Evolutionary conservation across 208 protist species (phyloP).

Genomic region (Balamuthia mandrillaris): DNA sequence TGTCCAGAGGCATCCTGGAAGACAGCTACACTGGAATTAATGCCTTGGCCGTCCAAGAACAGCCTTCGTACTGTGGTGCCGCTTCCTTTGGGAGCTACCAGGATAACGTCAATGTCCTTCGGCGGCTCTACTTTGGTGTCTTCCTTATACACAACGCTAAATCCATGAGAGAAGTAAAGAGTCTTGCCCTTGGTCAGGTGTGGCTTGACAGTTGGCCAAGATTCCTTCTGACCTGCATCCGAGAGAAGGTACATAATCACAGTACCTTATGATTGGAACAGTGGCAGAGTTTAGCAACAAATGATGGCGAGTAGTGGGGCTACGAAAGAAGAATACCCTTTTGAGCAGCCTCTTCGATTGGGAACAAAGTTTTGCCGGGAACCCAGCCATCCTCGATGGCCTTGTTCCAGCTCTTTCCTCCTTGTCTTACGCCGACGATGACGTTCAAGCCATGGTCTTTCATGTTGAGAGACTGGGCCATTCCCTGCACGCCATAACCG

Average conservation of each 20-base stretch:
- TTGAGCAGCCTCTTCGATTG: slow-evolving; percentile 58
- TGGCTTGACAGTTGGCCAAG: slow-evolving; percentile 44
- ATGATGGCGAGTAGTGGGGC: too few species aligned
- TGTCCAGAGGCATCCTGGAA: slow-evolving; percentile 60
- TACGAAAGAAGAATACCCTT: too few species aligned
- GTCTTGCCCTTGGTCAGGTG: slow-evolving; percentile 58
- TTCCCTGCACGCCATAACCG: slow-evolving; percentile 58
- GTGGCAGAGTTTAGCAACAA: too few species aligned
- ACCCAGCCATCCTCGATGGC: slow-evolving; percentile 62
- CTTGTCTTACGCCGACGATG: slow-evolving; percentile 59
- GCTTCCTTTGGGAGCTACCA: slow-evolving; percentile 62
- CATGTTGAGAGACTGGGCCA: slow-evolving; percentile 60
- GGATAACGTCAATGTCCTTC: slow-evolving; percentile 60
- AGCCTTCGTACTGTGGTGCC: slow-evolving; percentile 57
- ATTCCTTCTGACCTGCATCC: slow-evolving; percentile 57
- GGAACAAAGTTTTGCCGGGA: slow-evolving; percentile 51
- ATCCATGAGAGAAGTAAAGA: slow-evolving; percentile 65
- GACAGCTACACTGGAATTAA: slow-evolving; percentile 55
- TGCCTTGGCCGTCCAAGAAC: slow-evolving; percentile 57
- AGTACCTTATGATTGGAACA: too few species aligned
- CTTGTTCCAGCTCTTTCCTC: slow-evolving; percentile 52
- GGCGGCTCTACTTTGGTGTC: slow-evolving; percentile 56
- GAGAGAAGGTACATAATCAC: slow-evolving; percentile 63
- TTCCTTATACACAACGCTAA: slow-evolving; percentile 62
- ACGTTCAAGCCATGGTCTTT: slow-evolving; percentile 61